Evolutionary conservation across 495 filamentous ascomycete genomes (phyloP), one percentile per base, ranked within the genome.

Genomic region (Penicillium fimorum): DNA sequence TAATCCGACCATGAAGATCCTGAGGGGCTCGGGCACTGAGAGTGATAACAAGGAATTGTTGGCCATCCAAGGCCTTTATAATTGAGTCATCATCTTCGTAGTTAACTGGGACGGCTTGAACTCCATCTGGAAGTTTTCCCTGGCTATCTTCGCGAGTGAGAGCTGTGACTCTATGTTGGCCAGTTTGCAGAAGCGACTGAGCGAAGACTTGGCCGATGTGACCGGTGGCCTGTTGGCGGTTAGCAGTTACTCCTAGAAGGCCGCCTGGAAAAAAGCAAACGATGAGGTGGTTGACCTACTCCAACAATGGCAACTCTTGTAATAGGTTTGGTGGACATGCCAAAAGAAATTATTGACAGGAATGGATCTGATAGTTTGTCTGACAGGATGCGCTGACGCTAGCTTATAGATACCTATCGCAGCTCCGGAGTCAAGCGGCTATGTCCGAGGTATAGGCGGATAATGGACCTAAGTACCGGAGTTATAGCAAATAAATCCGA

Each of bases 1-100:
- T 65, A 56, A 89, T 75, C 41, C 73, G 73, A 25, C 45, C 51
- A 22, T 85, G 79, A 4, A 68, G 70, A 1, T 78, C 71, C 1
- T 51, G 60, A 0, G 78, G 70, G 0, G 78, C 78, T 3, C 24
- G 57, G 12, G 72, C 70, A 9, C 56, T 43, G 53, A 88, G 64
- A 11, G 83, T 85, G 61, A 88, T 87, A 61, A 85, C 70, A 20
- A 89, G 74, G 41, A 74, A 78, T 18, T 86, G 73, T 52, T 83
- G 79, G 58, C 73, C 79, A 54, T 65, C 61, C 6, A 85, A 72
- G 2, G 79, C 79, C 0, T 57, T 57, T 13, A 79, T 68, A 30
- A 86, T 57, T 33, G 76, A 69, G 4, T 55, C 55, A 5, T 69
- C 69, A 49, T 80, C 63, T 52, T 76, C 67, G 66, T 85, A 84